Base-by-base conservation (phyloP, 1,139 yeast species). In the Taphrina deformans region DNA sequence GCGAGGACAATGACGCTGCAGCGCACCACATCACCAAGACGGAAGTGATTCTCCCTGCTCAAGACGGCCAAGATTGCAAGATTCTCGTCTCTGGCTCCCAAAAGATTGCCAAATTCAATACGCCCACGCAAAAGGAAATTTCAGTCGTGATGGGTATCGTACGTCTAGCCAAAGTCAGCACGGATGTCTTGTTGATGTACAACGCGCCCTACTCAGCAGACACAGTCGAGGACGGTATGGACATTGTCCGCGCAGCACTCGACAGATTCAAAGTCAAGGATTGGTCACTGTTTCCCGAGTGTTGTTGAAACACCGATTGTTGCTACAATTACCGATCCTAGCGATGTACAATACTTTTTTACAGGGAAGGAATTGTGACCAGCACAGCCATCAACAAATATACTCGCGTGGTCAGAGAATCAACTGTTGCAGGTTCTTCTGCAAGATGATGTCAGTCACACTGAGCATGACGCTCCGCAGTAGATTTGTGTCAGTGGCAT, bases 381-480 rank as follows among this genome's bases (percentile, higher is more conserved):
- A 38, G 41, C 41, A 38, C 41, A n/a, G 41, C 41, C 18, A 38
- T n/a, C 18, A n/a, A 38, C 6, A n/a, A 7, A 9, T 1, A 38
- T n/a, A n/a, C n/a, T n/a, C n/a, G n/a, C n/a, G n/a, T n/a, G n/a
- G n/a, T 48, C 21, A 53, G n/a, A 53, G 48, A 14, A 53, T 53
- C 6, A 53, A 33, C n/a, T 53, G 58, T 31, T 53, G 48, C 35
- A 93, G 77, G 73, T 89, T 91, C 72, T 87, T 88, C 74, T 89
- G 95, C 50, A 92, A 83, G 62, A 93, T 84, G 82, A 90, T 82
- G 76, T 93, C 99, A 0, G 97, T 90, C 5, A 91, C 97, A 0
- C 98, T 97, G 12, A 89, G 83, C 69, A 93, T 80, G 31, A 29
- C 65, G 23, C 53, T 51, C 40, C 59, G 45, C 45, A 61, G 53